These are phyloP conservation scores for Naganishia sp. DNA, from an alignment of 1,284 basidiomycete species.

Conservation along the genomic window DNA sequence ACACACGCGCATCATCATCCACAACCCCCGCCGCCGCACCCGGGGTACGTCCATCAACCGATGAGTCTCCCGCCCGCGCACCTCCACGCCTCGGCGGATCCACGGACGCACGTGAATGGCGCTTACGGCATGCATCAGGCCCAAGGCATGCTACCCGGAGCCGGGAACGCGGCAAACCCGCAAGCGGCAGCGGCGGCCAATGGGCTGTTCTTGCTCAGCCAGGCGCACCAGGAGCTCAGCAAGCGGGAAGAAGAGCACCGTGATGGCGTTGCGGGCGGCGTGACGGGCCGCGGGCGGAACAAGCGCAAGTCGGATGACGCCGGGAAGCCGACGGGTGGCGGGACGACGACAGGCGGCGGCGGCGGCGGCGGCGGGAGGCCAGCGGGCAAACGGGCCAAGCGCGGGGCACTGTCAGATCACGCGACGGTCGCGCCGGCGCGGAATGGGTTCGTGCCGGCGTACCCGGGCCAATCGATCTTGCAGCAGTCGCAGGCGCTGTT, in stretches of 20 bases:
- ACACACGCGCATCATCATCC: constrained; percentile 17
- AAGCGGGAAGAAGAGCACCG: constrained; percentile 72
- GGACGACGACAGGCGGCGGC: background rate
- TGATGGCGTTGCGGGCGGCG: constrained; percentile 43
- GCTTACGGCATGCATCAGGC: constrained; percentile 9
- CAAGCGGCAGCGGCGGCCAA: constrained; percentile 54
- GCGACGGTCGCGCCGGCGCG: background rate
- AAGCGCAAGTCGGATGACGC: constrained; percentile 45
- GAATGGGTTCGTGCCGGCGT: constrained; percentile 16
- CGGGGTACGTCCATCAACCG: background rate
- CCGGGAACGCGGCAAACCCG: background rate
- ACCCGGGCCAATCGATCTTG: constrained; percentile 19
- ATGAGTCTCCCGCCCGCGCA: constrained; percentile 23
- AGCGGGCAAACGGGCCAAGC: constrained; percentile 52
- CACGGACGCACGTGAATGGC: constrained; percentile 18
- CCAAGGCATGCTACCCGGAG: constrained; percentile 4
- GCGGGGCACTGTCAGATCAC: constrained; percentile 36
- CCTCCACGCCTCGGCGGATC: constrained; percentile 21
- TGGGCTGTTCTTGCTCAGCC: constrained; percentile 86
- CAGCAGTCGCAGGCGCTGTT: constrained; percentile 19
- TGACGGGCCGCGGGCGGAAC: constrained; percentile 31
- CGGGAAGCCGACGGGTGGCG: constrained; percentile 21
- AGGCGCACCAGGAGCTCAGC: constrained; percentile 93
- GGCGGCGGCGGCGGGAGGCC: constrained; percentile 27
- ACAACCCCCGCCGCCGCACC: constrained; percentile 11